Percentiles rank a stretch among this genome's conserved stretches.
These are phyloP conservation scores for Heterobasidion parviporum DNA, from an alignment of 1,284 basidiomycete genomes.

Conservation along the genomic window DNA sequence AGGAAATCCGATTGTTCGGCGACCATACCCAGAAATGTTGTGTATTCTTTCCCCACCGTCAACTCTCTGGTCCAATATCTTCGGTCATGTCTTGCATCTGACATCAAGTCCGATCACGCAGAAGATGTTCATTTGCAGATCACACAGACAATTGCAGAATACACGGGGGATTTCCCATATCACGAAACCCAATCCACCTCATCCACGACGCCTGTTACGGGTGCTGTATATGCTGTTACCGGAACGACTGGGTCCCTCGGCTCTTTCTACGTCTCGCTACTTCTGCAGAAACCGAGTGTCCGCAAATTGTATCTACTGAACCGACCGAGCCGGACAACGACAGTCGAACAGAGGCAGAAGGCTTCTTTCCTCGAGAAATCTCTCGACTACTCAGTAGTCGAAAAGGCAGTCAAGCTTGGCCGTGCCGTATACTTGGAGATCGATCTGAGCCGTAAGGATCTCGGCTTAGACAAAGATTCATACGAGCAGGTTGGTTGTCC, in stretches of 20 bases:
- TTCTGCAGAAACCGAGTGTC: background rate
- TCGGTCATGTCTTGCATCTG: slow-evolving; percentile 1
- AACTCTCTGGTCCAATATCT: background rate
- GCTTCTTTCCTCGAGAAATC: background rate
- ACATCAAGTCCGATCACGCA: background rate
- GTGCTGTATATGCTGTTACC: slow-evolving; percentile 1
- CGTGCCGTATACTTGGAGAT: background rate
- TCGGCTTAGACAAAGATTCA: slow-evolving; percentile 1
- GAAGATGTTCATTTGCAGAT: background rate
- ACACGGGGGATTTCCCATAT: background rate
- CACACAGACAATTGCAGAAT: background rate
- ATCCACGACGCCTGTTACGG: background rate
- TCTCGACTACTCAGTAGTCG: background rate
- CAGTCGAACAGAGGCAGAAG: background rate
- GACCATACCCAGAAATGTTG: slow-evolving; percentile 11
- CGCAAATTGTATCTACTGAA: slow-evolving; percentile 1
- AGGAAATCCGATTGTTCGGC: background rate
- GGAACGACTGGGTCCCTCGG: slow-evolving; percentile 3
- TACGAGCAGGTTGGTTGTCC: background rate
- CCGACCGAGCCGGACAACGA: background rate
- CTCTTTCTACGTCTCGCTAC: background rate
- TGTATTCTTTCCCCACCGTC: slow-evolving; percentile 12
- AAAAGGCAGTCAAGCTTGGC: background rate
- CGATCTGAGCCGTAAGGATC: background rate
- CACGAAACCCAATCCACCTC: background rate